Evolutionary conservation across 805 yeast genomes (phyloP).

Genomic region (Komagataella kurtzmanii): DNA sequence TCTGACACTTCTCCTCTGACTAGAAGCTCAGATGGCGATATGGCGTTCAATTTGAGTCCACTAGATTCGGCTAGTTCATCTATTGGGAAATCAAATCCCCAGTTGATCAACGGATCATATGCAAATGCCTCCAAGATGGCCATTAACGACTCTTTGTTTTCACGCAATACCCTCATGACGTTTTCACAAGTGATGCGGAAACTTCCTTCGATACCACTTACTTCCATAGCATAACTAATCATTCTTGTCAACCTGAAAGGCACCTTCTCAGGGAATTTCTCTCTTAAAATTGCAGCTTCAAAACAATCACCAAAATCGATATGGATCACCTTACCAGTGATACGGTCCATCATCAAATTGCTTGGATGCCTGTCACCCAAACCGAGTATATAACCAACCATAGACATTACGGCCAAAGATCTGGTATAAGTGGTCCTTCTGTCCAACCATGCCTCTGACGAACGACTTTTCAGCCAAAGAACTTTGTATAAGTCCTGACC

Average conservation of each 20-base stretch:
- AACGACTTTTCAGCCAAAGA: slow-evolving; percentile 88
- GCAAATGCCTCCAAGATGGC: slow-evolving; percentile 98
- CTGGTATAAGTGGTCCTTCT: slow-evolving; percentile 93
- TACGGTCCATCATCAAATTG: slow-evolving; percentile 85
- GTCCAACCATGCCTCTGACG: slow-evolving; percentile 96
- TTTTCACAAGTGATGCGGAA: slow-evolving; percentile 94
- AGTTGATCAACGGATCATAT: slow-evolving; percentile 92
- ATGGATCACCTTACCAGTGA: slow-evolving; percentile 91
- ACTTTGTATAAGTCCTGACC: slow-evolving; percentile 95
- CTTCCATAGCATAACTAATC: slow-evolving; percentile 98
- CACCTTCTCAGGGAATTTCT: slow-evolving; percentile 95
- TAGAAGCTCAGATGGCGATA: slow-evolving; percentile 56
- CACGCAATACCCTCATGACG: slow-evolving; percentile 90
- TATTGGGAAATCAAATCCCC: slow-evolving; percentile 95
- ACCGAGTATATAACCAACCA: slow-evolving; percentile 96
- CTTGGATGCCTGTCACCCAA: slow-evolving; percentile 98
- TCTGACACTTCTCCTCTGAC: slow-evolving; percentile 67
- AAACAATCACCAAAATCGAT: slow-evolving; percentile 99
- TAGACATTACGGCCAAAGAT: slow-evolving; percentile 95
- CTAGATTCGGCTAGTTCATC: slow-evolving; percentile 64
- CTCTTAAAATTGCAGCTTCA: slow-evolving; percentile 93
- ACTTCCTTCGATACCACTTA: slow-evolving; percentile 95
- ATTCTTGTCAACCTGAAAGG: slow-evolving; percentile 94
- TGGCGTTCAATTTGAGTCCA: slow-evolving; percentile 53
- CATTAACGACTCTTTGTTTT: slow-evolving; percentile 91